Evolutionary conservation across 75 land plant genomes (phyloP).

Genomic region (Picea sitchensis): DNA sequence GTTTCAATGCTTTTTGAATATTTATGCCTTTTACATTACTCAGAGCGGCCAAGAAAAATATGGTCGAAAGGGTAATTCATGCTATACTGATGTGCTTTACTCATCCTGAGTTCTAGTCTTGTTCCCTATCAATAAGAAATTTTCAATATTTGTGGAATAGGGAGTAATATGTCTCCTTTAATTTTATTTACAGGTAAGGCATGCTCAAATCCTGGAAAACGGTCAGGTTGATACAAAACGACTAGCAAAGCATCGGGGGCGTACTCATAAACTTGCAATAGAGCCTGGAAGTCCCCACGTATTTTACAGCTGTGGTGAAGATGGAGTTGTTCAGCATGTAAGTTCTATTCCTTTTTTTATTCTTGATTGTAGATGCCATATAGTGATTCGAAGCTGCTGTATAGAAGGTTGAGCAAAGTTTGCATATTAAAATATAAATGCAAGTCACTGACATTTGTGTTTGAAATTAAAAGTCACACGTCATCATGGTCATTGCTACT

Average conservation of each 20-base stretch:
- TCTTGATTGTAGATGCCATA: neutral
- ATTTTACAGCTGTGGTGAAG: slow-evolving; percentile 88
- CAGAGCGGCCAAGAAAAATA: too few relatives aligned
- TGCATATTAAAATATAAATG: neutral
- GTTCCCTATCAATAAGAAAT: too few relatives aligned
- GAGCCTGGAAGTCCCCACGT: slow-evolving; percentile 85
- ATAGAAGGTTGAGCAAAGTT: neutral
- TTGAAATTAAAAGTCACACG: neutral
- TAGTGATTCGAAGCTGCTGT: neutral
- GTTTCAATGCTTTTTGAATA: neutral
- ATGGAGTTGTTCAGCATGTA: slow-evolving; percentile 83
- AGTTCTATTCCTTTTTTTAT: slow-evolving; percentile 11
- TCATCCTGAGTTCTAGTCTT: neutral
- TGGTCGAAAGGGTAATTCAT: neutral
- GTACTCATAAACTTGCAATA: slow-evolving; percentile 78
- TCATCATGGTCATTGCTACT: neutral
- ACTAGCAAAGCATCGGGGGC: slow-evolving; percentile 62
- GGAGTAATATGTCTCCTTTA: neutral
- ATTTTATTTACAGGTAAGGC: slow-evolving; percentile 55
- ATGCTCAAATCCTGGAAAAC: slow-evolving; percentile 44
- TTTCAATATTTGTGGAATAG: too few relatives aligned
- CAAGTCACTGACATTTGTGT: neutral
- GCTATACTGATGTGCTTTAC: neutral
- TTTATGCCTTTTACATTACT: neutral
- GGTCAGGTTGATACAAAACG: slow-evolving; percentile 55